Base-by-base conservation (phyloP, 192 early-diverging fungal species). In the Coemansia sp. region DNA sequence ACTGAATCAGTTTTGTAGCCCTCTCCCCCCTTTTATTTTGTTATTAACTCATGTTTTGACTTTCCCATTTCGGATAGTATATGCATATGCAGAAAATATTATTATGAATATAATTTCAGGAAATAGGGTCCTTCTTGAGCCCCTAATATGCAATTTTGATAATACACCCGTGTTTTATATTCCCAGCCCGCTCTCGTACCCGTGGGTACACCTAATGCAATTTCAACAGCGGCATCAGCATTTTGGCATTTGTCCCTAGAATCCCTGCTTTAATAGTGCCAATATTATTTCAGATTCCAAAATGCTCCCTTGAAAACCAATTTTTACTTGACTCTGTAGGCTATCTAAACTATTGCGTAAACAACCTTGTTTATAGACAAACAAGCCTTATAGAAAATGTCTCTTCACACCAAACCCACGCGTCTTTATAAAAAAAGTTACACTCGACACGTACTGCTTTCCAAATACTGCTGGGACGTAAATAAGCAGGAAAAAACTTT, bases 381-480 rank as follows among this genome's bases (percentile, higher is more conserved):
- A 8, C 10, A 45, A 45, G 42, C 6, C 18, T 22, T 54, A 7
- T 22, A n/a, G 36, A 36, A 38, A 36, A 18, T 7, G 22, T 38
- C 20, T 30, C 14, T 58, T 58, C 34, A 6, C 51, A 22, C 7
- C 50, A 51, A 7, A 17, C 50, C 7, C 50, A 25, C 55, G 16
- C 32, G 30, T 33, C 55, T n/a, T 17, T 56, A 16, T 14, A 17
- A 17, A 33, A 8, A 32, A 5, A 22, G 17, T 34, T 59, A 59
- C 57, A 31, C 57, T 42, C 57, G 57, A 32, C 5, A 16, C 16
- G 36, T 59, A 59, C 57, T 59, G 57, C 57, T 20, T 38, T 59
- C 34, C 1, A 12, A 59, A 59, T 59, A 59, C 57, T 59, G 57
- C 57, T 16, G 8, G 7, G 34, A 31, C 34, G 57, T 38, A 59